These are phyloP conservation scores for Alloascoidea hylecoeti DNA, from an alignment of 805 yeast genomes.

Conservation along the genomic window DNA sequence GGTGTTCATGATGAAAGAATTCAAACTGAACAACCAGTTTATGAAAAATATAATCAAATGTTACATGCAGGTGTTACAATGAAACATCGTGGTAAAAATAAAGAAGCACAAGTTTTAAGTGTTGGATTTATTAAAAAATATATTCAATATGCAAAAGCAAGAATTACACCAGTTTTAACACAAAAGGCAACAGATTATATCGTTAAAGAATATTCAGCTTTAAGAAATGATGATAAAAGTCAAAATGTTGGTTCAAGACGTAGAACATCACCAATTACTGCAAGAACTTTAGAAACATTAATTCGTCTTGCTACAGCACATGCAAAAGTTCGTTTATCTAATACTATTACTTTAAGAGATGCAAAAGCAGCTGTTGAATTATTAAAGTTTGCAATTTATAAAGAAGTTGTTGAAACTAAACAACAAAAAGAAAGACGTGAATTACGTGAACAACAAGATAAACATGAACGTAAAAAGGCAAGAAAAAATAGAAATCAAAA, in stretches of 20 bases:
- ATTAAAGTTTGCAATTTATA: slow-evolving; percentile 74
- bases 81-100: slow-evolving; percentile 21
- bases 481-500: slow-evolving; percentile 11
- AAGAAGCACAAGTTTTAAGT: slow-evolving; percentile 37
- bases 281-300: slow-evolving; percentile 93
- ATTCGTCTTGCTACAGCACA: slow-evolving; percentile 94
- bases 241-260: slow-evolving; percentile 25
- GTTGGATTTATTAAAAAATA: slow-evolving; percentile 85
- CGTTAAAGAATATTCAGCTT: slow-evolving; percentile 62
- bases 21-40: slow-evolving; percentile 35
- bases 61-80: slow-evolving; percentile 65
- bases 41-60: slow-evolving; percentile 69
- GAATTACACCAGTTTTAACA: slow-evolving; percentile 71
- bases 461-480: slow-evolving; percentile 14
- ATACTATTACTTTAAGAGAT: slow-evolving; percentile 59
- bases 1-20: slow-evolving; percentile 46
- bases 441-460: slow-evolving; percentile 17
- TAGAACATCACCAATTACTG: slow-evolving; percentile 87
- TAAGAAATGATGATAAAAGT: slow-evolving; percentile 70
- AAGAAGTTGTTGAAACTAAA: slow-evolving; percentile 40
- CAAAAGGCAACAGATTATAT: slow-evolving; percentile 68
- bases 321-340: slow-evolving; percentile 85
- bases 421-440: slow-evolving; percentile 16
- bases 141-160: slow-evolving; percentile 84
- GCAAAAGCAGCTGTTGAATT: slow-evolving; percentile 78